phyloP scores from a whole-genome alignment of 1,284 basidiomycete species.

The Naganishia liquefaciens region DNA sequence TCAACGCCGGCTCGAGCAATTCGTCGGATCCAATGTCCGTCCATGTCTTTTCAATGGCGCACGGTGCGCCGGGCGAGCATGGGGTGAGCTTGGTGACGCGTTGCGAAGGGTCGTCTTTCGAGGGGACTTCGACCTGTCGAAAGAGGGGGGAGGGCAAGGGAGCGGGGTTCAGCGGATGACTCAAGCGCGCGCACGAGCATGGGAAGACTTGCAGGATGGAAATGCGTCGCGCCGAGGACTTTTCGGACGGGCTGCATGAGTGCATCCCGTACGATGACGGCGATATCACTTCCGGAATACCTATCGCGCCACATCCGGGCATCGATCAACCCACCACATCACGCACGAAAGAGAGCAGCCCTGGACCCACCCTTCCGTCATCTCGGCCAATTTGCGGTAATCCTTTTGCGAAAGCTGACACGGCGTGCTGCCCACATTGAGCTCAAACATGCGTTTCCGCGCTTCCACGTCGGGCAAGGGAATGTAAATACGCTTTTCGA shows the following conservation, averaged over 20 bases:
- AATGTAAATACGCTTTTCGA: conserved; percentile 98
- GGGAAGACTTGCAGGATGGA: conserved; percentile 61
- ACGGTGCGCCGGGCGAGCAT: conserved; percentile 88
- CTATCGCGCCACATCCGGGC: conserved; percentile 46
- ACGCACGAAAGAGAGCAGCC: too few relatives aligned
- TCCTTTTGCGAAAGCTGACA: conserved; percentile 78
- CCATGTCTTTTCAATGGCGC: conserved; percentile 88
- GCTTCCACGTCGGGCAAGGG: conserved; percentile 93
- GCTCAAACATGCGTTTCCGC: conserved; percentile 92
- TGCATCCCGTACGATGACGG: conserved; percentile 92
- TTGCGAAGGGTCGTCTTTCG: conserved; percentile 56
- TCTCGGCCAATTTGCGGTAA: conserved; percentile 76
- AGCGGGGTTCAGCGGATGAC: not conserved
- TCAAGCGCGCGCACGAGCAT: not conserved
- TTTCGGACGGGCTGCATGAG: conserved; percentile 99
- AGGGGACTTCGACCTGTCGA: conserved; percentile 51
- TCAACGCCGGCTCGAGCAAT: conserved; percentile 79
- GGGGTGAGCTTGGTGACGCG: conserved; percentile 71
- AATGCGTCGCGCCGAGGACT: conserved; percentile 92
- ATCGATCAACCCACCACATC: not conserved
- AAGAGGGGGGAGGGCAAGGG: conserved; percentile 49
- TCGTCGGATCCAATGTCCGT: conserved; percentile 88
- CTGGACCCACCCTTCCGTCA: conserved; percentile 83
- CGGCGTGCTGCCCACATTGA: conserved; percentile 91
- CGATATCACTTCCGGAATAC: conserved; percentile 94